Base-by-base conservation (phyloP, 441 rosid species). In the Erysimum cheiri region DNA sequence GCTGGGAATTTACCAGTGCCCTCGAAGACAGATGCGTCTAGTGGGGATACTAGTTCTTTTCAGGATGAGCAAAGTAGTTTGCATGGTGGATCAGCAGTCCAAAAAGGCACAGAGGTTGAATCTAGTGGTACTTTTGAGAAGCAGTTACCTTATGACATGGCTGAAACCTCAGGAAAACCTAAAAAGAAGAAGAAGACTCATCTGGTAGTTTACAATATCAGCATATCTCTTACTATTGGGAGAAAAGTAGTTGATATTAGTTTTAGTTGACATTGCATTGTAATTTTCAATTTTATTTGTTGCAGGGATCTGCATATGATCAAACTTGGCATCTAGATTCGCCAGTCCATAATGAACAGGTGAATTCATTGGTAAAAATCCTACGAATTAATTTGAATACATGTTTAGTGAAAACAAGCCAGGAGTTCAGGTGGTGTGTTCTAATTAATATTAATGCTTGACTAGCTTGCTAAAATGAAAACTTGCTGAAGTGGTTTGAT, bases 1-100 rank as follows among this genome's bases (percentile, higher is more conserved):
- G 47, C 81, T 80, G 92, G 85, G 71, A 79, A 47, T 53, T 62
- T 84, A 60, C 91, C 65, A 76, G 80, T 76, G 69, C 82, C 92
- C 6, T 70, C 79, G 5, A 93, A 82, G 83, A 87, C 95, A 32
- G 98, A 93, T 79, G 97, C 89, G 52, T 96, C 99, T 63, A 96
- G 99, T 83, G 99, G 94, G 71, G 99, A 96, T 79, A 89, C 98
- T 58, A 88, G 73, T 85, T 96, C 96, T 75, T 88, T 85, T 83
- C 99, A 93, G 87, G 98, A 96, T 80, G 98, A 93, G 68, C 89
- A 84, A 83, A 87, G 93, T 84, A 84, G 92, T 55, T 70, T 90
- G 88, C 85, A 83, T 78, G 94, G 96, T 73, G 97, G 88, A 62
- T 86, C 86, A 5, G 84, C 81, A 75, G 71, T 85, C 69, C 98